phyloP scores from a whole-genome alignment of 176 grass and related monocot species.

The Zea luxurians region DNA sequence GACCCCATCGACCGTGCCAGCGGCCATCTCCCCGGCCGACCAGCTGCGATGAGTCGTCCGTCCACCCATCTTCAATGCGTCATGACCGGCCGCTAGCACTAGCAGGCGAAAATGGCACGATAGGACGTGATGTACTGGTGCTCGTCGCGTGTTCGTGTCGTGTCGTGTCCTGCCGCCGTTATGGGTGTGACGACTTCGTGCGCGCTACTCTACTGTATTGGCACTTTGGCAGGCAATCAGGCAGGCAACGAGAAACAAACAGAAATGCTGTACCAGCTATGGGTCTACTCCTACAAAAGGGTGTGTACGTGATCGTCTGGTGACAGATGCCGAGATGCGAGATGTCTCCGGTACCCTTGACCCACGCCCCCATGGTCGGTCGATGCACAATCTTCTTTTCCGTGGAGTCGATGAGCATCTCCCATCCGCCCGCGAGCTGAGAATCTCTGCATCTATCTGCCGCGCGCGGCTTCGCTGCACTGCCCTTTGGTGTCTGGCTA shows the following conservation, averaged over 20 bases:
- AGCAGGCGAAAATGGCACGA: neutral
- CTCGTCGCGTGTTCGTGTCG: neutral
- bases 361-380: too few species aligned
- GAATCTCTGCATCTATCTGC: neutral
- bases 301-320: neutral
- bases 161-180: neutral
- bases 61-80: neutral
- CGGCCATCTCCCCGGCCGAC: neutral
- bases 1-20: slow-evolving; percentile 19
- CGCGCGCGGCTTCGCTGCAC: too few species aligned
- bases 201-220: neutral
- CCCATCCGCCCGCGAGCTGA: neutral
- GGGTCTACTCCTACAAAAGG: neutral
- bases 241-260: neutral
- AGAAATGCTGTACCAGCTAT: neutral
- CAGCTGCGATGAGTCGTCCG: neutral
- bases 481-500: neutral
- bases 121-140: neutral
- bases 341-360: neutral
- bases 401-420: neutral
- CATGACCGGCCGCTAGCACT: neutral
- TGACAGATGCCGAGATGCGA: neutral
- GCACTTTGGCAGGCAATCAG: neutral
- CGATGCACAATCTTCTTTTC: neutral
- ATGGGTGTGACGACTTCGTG: neutral